Conservation (phyloP, 1,284 basidiomycete genomes). For the Pseudozyma sp. region DNA sequence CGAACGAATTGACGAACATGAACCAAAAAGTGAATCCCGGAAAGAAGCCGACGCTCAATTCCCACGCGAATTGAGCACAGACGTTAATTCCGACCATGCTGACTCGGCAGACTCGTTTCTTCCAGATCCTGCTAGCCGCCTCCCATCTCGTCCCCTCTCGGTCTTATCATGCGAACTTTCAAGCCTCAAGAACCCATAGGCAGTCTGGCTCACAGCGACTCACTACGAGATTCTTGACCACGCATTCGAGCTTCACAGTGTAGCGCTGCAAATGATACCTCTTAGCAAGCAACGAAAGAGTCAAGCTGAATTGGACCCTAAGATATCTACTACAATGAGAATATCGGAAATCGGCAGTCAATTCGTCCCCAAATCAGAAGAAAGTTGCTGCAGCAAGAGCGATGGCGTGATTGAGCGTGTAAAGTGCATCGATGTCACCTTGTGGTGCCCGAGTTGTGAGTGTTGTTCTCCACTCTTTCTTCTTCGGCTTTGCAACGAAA, state of each 20-base stretch:
- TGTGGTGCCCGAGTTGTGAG: background rate
- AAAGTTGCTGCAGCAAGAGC: background rate
- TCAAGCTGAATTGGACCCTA: no score
- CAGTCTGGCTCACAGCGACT: background rate
- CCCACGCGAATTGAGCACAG: background rate
- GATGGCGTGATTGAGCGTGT: conserved; percentile 26
- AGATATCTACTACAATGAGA: background rate
- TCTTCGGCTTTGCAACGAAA: background rate
- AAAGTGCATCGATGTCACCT: conserved; percentile 4
- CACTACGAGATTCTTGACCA: background rate
- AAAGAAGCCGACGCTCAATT: background rate
- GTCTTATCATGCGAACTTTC: background rate
- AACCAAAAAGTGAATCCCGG: background rate
- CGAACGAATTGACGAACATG: background rate
- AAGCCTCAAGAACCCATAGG: no score
- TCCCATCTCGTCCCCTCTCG: background rate
- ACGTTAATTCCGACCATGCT: background rate
- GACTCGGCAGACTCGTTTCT: background rate
- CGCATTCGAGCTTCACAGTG: no score
- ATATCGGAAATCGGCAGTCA: conserved; percentile 10
- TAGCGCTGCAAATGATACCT: background rate
- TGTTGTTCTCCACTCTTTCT: conserved; percentile 4
- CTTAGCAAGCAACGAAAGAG: background rate
- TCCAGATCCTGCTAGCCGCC: background rate
- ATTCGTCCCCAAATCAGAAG: background rate